phyloP scores from a whole-genome alignment of 768 basidiomycete species.

The Amanita molliuscula region DNA sequence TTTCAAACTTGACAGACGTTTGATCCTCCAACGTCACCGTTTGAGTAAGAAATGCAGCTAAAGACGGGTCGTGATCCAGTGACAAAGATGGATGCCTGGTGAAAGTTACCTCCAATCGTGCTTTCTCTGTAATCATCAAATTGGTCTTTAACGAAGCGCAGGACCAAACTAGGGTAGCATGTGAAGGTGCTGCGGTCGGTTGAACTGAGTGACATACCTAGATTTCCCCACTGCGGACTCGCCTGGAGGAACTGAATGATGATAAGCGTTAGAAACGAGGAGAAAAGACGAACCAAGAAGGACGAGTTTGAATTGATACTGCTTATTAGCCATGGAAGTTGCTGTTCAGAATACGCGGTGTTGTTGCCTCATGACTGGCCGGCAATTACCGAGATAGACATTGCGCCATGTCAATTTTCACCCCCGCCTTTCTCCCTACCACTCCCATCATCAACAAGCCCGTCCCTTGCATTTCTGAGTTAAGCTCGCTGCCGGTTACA shows the following conservation, averaged over 20 bases:
- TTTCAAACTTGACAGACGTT: constrained; percentile 95
- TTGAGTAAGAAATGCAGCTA: constrained; percentile 98
- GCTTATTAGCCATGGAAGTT: constrained; percentile 65
- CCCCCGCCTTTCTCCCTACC: constrained; percentile 9
- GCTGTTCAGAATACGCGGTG: constrained; percentile 18
- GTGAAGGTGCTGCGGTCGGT: constrained; percentile 17
- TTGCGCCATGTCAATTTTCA: constrained; percentile 5
- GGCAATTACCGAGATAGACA: constrained; percentile 22
- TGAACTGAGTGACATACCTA: constrained; percentile 38
- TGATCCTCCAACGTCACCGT: constrained; percentile 86
- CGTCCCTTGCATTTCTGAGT: constrained; percentile 8
- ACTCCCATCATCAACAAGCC: constrained; percentile 9
- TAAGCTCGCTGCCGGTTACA: constrained; percentile 4
- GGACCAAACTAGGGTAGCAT: constrained; percentile 58
- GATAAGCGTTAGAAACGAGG: constrained; percentile 8
- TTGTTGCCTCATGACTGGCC: constrained; percentile 11
- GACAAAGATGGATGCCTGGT: constrained; percentile 8
- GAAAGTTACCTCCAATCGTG: constrained; percentile 70
- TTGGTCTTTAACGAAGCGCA: constrained; percentile 94
- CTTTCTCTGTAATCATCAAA: constrained; percentile 95
- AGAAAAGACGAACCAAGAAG: constrained; percentile 61
- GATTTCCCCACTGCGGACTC: constrained; percentile 98
- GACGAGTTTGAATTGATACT: constrained; percentile 94
- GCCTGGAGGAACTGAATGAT: constrained; percentile 35
- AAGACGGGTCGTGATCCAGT: constrained; percentile 9